These are phyloP conservation scores for Puya raimondii DNA, from an alignment of 176 grass and related monocot species.

Conservation along the genomic window DNA sequence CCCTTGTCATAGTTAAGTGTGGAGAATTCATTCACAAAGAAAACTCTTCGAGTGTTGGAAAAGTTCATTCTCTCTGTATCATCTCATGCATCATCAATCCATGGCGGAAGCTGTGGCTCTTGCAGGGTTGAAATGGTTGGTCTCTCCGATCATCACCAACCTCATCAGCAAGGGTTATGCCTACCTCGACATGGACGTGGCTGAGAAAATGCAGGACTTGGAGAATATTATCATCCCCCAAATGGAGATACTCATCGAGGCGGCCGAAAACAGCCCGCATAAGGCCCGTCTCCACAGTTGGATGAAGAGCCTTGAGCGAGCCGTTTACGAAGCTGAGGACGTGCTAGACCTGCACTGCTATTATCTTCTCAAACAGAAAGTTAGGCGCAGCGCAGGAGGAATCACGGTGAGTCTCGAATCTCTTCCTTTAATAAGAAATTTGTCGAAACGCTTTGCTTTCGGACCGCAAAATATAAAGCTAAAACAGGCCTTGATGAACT, in stretches of 20 bases:
- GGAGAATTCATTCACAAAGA: no score
- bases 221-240: conserved; percentile 14
- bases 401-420: neutral
- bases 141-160: neutral
- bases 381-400: neutral
- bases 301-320: conserved; percentile 16
- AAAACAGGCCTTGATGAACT: neutral
- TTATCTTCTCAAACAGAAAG: neutral
- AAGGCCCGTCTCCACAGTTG: conserved; percentile 8
- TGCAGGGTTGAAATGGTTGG: neutral
- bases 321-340: conserved; percentile 20
- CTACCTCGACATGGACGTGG: conserved; percentile 10
- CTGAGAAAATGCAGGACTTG: conserved; percentile 2
- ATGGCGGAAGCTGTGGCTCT: neutral
- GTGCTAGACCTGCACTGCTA: conserved; percentile 20
- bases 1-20: no score
- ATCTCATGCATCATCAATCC: neutral
- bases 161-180: neutral
- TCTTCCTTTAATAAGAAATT: neutral
- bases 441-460: neutral
- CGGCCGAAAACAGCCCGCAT: conserved; percentile 7
- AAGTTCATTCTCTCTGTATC: neutral
- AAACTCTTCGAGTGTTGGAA: no score
- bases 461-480: neutral
- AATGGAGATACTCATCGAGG: conserved; percentile 14